Base-by-base conservation (phyloP, 2,329 filamentous ascomycete genomes). In the Talaromyces sp. region DNA sequence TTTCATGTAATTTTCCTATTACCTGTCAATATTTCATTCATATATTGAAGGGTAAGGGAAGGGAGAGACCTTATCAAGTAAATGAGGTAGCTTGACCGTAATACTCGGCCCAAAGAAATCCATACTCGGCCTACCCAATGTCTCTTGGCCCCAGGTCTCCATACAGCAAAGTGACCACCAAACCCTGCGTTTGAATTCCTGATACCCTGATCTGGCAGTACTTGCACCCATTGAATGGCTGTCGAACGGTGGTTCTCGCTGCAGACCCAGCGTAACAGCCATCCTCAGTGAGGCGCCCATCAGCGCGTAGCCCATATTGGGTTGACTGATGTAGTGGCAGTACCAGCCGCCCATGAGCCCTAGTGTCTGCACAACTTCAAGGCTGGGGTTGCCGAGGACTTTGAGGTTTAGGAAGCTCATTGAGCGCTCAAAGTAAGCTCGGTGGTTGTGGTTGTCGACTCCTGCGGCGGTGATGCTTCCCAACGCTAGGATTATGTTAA, bases 131-230 rank as follows among this genome's bases (percentile, higher is more conserved):
- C 89, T 83, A 1, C 89, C 89, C 68, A 90, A 83, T 1, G 88
- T 91, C 37, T 88, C 89, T 16, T 85, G 87, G 0, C 87, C 88
- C 89, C 89, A 92, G 0, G 89, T 90, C 72, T 92, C 90, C 24
- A 92, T 81, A 72, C 88, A 90, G 74, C 91, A 89, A 6, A 92
- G 76, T 58, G 84, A 89, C 89, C 89, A 92, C 89, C 90, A 92
- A 3, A 90, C 90, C 39, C 88, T 83, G 63, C 87, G 81, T 64
- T 87, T 82, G 11, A 87, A 85, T 72, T 91, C 88, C 19, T 63
- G 48, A 39, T 63, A 35, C n/a, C 24, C 27, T 10, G 50, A 33
- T 19, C 24, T n/a, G 84, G 45, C 41, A 50, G 45, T 31, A 39
- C 37, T 58, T 2, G 13, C 39, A 19, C 19, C 37, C 24, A 31